Conservation (phyloP, 2,329 filamentous ascomycete species). For the Aureobasidium zeae region DNA sequence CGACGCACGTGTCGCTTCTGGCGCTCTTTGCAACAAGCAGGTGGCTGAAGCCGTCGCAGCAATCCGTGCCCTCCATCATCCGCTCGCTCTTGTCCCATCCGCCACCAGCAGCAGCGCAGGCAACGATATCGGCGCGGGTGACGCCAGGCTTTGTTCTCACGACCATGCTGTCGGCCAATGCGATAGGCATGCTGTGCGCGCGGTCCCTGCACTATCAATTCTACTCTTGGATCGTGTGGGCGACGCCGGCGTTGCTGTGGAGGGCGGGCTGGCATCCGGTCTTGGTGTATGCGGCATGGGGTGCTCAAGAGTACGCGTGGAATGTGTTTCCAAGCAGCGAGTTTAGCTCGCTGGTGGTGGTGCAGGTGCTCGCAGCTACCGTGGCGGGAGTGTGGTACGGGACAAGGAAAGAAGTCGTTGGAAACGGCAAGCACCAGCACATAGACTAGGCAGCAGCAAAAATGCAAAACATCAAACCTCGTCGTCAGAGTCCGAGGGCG, state of each 20-base stretch:
- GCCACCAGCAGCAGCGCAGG: slow-evolving; percentile 46
- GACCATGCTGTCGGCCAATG: slow-evolving; percentile 64
- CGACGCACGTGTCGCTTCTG: slow-evolving; percentile 57
- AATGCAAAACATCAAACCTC: slow-evolving; percentile 28
- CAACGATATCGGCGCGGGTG: slow-evolving; percentile 48
- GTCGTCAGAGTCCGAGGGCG: slow-evolving; percentile 69
- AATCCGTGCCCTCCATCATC: slow-evolving; percentile 48
- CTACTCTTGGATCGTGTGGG: slow-evolving; percentile 85
- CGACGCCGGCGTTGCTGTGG: slow-evolving; percentile 81
- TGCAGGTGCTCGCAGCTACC: slow-evolving; percentile 59
- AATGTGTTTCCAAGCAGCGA: slow-evolving; percentile 81
- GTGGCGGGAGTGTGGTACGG: slow-evolving; percentile 55
- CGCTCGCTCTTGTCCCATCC: slow-evolving; percentile 37
- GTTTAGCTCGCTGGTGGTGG: slow-evolving; percentile 56
- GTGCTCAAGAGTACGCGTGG: slow-evolving; percentile 83
- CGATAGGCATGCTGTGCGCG: slow-evolving; percentile 75
- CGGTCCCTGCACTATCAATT: slow-evolving; percentile 92
- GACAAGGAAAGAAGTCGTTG: slow-evolving; percentile 35
- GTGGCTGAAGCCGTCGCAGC: slow-evolving; percentile 63
- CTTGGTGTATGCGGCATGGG: slow-evolving; percentile 61
- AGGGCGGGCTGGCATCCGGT: slow-evolving; percentile 59
- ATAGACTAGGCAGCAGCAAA: too few relatives aligned
- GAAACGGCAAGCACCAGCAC: slow-evolving; percentile 14
- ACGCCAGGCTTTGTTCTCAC: slow-evolving; percentile 67
- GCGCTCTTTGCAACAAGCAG: slow-evolving; percentile 54